Evolutionary conservation across 2,329 filamentous ascomycete genomes (phyloP).

Genomic region (Aspergillus fijiensis): DNA sequence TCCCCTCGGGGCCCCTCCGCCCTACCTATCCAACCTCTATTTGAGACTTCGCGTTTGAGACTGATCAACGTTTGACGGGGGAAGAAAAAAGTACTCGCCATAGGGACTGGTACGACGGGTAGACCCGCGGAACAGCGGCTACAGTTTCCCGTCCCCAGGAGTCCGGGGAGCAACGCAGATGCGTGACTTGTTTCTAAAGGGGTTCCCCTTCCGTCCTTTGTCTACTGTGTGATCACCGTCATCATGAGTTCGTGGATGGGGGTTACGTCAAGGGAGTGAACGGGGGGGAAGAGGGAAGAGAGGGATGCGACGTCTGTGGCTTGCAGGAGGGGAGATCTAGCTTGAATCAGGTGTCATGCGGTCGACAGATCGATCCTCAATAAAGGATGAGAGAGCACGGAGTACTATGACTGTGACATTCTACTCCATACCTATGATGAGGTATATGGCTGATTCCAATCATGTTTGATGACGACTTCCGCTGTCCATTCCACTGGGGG

Average conservation of each 20-base stretch:
- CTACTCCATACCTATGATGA: too few relatives aligned
- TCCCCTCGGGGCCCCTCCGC: neutral
- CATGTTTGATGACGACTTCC: neutral
- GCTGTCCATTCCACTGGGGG: neutral
- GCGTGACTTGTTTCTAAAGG: neutral
- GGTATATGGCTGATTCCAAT: neutral
- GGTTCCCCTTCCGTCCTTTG: constrained; percentile 7
- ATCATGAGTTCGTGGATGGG: neutral
- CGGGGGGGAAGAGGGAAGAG: neutral
- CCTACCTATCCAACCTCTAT: neutral
- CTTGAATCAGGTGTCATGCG: neutral
- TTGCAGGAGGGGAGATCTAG: neutral
- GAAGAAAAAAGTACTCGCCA: neutral
- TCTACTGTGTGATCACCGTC: neutral
- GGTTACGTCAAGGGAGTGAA: neutral
- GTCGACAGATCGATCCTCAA: neutral
- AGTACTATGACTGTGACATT: too few relatives aligned
- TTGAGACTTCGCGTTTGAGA: constrained; percentile 1
- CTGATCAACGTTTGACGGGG: neutral
- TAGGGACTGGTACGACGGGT: constrained; percentile 3
- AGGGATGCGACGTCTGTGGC: neutral
- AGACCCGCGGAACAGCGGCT: constrained; percentile 15
- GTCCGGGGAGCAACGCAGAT: neutral
- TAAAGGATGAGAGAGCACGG: neutral
- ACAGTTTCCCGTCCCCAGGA: constrained; percentile 9